These are phyloP conservation scores for Hanseniaspora mollemarum DNA, from an alignment of 805 yeast species.

Conservation along the genomic window DNA sequence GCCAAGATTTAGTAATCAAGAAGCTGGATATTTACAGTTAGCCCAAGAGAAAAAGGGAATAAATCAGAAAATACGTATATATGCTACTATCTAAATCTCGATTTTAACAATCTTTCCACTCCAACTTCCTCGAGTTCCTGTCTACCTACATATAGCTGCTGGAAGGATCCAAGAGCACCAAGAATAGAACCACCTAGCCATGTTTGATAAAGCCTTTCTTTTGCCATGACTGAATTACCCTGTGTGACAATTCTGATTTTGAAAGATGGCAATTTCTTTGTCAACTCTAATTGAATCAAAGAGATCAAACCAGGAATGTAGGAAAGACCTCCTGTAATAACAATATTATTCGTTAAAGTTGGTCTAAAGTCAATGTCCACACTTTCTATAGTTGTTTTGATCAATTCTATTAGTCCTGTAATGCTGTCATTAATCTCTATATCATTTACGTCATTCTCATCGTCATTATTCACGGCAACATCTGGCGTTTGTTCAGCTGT, in stretches of 20 bases:
- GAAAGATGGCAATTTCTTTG: slow-evolving; percentile 64
- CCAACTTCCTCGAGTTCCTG: slow-evolving; percentile 84
- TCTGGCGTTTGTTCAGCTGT: slow-evolving; percentile 23
- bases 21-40: slow-evolving; percentile 10
- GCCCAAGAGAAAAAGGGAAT: neutral
- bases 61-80: neutral
- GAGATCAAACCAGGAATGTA: slow-evolving; percentile 73
- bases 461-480: slow-evolving; percentile 23
- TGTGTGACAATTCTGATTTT: slow-evolving; percentile 74
- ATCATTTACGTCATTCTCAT: slow-evolving; percentile 16
- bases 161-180: slow-evolving; percentile 84
- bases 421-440: slow-evolving; percentile 18
- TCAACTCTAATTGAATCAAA: slow-evolving; percentile 59
- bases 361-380: slow-evolving; percentile 75
- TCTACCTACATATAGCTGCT: slow-evolving; percentile 86
- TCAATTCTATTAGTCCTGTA: slow-evolving; percentile 50
- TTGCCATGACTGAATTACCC: slow-evolving; percentile 42
- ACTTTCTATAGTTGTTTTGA: slow-evolving; percentile 42
- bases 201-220: slow-evolving; percentile 67
- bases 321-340: slow-evolving; percentile 75
- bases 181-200: slow-evolving; percentile 92
- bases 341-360: slow-evolving; percentile 76
- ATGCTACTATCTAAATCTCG: slow-evolving; percentile 56
- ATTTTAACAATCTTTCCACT: slow-evolving; percentile 62
- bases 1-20: neutral